Evolutionary conservation across 306 rosid genomes (phyloP).

Genomic region (Cercis canadensis): DNA sequence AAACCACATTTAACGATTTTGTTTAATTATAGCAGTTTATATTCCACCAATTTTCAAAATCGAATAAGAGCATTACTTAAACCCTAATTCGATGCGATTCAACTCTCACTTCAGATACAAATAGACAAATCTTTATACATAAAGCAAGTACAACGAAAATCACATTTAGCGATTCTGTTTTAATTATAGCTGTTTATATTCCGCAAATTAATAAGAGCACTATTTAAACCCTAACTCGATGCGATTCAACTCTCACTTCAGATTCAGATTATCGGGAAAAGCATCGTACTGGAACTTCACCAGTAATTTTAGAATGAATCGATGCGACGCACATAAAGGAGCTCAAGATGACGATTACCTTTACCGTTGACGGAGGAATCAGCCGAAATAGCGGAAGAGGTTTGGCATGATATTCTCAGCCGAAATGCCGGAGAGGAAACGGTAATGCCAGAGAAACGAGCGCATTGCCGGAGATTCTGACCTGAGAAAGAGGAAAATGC

Average conservation of each 20-base stretch:
- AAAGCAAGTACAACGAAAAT: neutral
- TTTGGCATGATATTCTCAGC: slow-evolving; percentile 56
- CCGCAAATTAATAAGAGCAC: neutral
- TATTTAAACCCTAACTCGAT: slow-evolving; percentile 40
- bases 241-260: neutral
- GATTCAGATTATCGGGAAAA: neutral
- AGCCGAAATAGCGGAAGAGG: slow-evolving; percentile 43
- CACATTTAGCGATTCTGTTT: too few species aligned
- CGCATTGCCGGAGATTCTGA: slow-evolving; percentile 42
- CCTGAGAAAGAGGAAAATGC: slow-evolving; percentile 40
- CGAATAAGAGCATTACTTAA: neutral
- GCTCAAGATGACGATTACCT: slow-evolving; percentile 26
- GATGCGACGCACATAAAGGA: neutral
- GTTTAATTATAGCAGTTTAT: neutral
- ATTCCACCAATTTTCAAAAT: neutral
- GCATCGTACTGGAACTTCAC: neutral
- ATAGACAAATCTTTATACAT: neutral
- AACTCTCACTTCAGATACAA: too few species aligned
- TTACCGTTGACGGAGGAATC: slow-evolving; percentile 42
- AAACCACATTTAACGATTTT: too few species aligned
- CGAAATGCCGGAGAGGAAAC: slow-evolving; percentile 38
- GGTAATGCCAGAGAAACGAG: slow-evolving; percentile 34
- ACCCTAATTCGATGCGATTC: too few species aligned
- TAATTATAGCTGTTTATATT: neutral
- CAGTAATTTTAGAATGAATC: neutral